Evolutionary conservation across 163 green algal genomes (phyloP).

Genomic region (Dunaliella salina): DNA sequence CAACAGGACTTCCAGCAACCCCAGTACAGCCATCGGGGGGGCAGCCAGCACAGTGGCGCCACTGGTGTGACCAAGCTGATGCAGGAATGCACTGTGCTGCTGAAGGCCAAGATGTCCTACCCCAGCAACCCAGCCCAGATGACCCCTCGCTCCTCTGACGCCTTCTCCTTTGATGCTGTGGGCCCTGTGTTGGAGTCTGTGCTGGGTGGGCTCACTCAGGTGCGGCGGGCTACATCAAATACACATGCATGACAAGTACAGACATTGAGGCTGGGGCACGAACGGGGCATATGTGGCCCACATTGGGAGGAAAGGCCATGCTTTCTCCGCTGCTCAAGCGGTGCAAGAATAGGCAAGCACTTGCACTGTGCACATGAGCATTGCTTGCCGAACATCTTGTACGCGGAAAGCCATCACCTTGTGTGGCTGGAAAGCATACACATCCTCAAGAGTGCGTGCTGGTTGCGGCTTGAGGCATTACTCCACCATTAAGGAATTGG

Average conservation of each 20-base stretch:
- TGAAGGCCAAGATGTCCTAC: slow-evolving; percentile 53
- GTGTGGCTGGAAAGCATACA: too few relatives aligned
- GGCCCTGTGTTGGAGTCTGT: slow-evolving; percentile 72
- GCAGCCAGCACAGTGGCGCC: background rate
- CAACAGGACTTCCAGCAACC: background rate
- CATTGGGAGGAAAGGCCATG: background rate
- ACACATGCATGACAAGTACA: too few relatives aligned
- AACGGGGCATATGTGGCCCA: too few relatives aligned
- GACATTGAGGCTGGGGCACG: background rate
- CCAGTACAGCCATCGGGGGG: background rate
- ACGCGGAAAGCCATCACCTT: too few relatives aligned
- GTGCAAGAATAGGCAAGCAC: too few relatives aligned
- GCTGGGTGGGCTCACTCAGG: slow-evolving; percentile 62
- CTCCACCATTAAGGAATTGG: too few relatives aligned
- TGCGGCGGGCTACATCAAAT: background rate
- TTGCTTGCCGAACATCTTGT: too few relatives aligned
- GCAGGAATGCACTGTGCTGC: slow-evolving; percentile 26
- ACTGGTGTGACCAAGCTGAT: slow-evolving; percentile 10
- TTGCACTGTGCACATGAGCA: too few relatives aligned
- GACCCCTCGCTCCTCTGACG: background rate
- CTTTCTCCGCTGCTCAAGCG: background rate
- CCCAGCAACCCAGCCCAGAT: slow-evolving; percentile 1
- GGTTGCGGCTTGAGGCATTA: too few relatives aligned
- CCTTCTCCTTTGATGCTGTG: slow-evolving; percentile 56
- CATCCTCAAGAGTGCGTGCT: too few relatives aligned